Evolutionary conservation across 106 monocot species (phyloP).

Genomic region (Gastrodia elata): DNA sequence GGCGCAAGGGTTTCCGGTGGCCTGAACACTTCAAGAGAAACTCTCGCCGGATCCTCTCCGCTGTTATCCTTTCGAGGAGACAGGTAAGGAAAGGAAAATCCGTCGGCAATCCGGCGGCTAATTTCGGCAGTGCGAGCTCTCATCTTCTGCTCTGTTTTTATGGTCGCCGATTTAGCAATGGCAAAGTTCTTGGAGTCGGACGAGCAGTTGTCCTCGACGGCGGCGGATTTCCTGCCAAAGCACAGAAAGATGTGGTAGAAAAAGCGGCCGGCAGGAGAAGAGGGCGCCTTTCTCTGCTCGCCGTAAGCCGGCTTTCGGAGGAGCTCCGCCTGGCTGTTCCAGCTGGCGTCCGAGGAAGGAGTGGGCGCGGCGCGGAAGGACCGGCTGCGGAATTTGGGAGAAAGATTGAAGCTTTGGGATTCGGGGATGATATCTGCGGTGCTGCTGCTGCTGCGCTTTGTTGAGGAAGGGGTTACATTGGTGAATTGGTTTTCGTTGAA

Average conservation of each 20-base stretch:
- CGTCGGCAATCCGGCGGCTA: slow-evolving; percentile 14
- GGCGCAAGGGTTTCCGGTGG: slow-evolving; percentile 11
- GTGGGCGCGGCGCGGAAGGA: slow-evolving; percentile 24
- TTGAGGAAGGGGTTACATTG: too few relatives aligned
- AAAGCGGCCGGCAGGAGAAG: slow-evolving; percentile 13
- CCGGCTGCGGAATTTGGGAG: not conserved
- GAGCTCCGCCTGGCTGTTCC: slow-evolving; percentile 52
- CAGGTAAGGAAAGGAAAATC: slow-evolving; percentile 34
- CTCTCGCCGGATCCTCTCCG: slow-evolving; percentile 18
- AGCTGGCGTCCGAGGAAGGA: slow-evolving; percentile 63
- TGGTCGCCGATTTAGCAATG: not conserved
- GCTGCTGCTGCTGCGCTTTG: not conserved
- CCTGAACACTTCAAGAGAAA: slow-evolving; percentile 43
- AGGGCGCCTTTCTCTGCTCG: slow-evolving; percentile 6
- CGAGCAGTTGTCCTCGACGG: slow-evolving; percentile 39
- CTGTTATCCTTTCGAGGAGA: not conserved
- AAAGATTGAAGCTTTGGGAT: slow-evolving; percentile 6
- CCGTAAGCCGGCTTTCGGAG: slow-evolving; percentile 19
- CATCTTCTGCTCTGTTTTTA: slow-evolving; percentile 11
- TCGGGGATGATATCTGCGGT: not conserved
- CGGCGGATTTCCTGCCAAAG: slow-evolving; percentile 48
- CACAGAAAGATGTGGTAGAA: slow-evolving; percentile 52
- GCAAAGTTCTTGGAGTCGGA: slow-evolving; percentile 18
- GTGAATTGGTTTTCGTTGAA: slow-evolving; percentile 26
- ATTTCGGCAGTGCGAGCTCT: slow-evolving; percentile 21